These are phyloP conservation scores for Camillea tinctor DNA, from an alignment of 2,329 filamentous ascomycete species.

Conservation along the genomic window DNA sequence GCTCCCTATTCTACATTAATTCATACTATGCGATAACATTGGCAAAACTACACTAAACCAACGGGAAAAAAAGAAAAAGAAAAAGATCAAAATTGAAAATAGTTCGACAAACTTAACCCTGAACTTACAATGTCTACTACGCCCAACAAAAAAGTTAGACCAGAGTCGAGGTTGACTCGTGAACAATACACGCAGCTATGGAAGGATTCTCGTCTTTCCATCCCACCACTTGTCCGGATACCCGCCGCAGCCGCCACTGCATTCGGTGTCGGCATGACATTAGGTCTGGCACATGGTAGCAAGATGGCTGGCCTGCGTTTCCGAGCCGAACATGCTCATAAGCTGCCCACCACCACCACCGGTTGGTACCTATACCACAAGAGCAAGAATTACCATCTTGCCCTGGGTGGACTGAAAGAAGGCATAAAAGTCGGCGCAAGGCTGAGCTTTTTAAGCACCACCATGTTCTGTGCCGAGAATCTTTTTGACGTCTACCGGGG, in stretches of 20 bases:
- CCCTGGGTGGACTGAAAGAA: constrained; percentile 74
- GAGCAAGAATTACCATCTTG: constrained; percentile 88
- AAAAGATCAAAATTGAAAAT: no score
- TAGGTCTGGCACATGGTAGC: constrained; percentile 72
- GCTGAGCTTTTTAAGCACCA: constrained; percentile 68
- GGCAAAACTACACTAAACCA: not conserved
- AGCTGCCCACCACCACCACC: constrained; percentile 75
- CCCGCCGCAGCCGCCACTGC: constrained; percentile 62
- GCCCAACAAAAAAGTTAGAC: constrained; percentile 8
- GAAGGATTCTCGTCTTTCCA: constrained; percentile 52
- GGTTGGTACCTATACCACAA: constrained; percentile 99
- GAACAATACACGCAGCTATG: constrained; percentile 35
- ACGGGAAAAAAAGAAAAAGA: no score
- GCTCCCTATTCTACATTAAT: not conserved
- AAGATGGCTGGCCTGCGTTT: constrained; percentile 77
- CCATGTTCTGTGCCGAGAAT: constrained; percentile 82
- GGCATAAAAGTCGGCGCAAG: constrained; percentile 72
- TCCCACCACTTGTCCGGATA: constrained; percentile 65
- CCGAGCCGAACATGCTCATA: constrained; percentile 93
- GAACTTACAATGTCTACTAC: constrained; percentile 18
- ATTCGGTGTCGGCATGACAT: constrained; percentile 64
- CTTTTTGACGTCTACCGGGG: constrained; percentile 73
- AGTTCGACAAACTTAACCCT: constrained; percentile 2
- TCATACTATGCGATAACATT: not conserved
- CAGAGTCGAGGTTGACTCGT: constrained; percentile 20